Base-by-base conservation (phyloP, 2,329 filamentous ascomycete species). In the Dichotomopilus funicola region DNA sequence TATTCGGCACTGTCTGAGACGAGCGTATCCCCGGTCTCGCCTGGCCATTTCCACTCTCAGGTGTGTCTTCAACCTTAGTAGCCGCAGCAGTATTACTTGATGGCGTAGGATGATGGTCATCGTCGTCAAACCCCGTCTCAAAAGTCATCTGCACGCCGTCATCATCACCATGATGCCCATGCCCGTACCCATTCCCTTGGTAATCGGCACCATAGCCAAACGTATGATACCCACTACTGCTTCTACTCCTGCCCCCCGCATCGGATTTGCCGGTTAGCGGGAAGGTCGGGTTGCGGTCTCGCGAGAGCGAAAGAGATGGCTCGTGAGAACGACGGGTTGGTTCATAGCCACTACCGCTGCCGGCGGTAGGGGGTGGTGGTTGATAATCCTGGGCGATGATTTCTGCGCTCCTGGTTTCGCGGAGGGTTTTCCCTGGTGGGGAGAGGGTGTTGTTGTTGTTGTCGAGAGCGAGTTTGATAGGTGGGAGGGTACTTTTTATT, bases 401-500 rank as follows among this genome's bases (percentile, higher is more conserved):
- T 19, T 78, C 75, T 19, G 73, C 73, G 64, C 77, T 81, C 67
- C 72, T 75, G 2, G 75, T 75, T 62, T 75, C 75, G 48, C 75
- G 72, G 19, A 79, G 63, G 3, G 56, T 67, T 5, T 61, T 61
- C n/a, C 64, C 61, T 37, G 64, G 64, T n/a, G 72, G 68, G 1
- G 69, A 60, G 1, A 71, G 65, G 5, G 13, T 44, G 31, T 41
- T 51, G 10, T 19, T 34, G 45, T 19, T 53, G 37, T 52, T 12
- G 42, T 44, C 59, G 36, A 86, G 64, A 58, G 87, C 81, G 55
- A 96, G 79, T 68, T 90, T 94, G 80, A 96, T 95, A 0, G 91
- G 89, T 46, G 92, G 91, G 31, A 96, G 75, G 1, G 91, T 96
- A 49, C 88, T 91, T 70, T 94, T 81, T 57, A 96, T 81, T 72